Conservation (phyloP, 1,284 basidiomycete genomes). For the Anthracocystis panici-leucophaei region DNA sequence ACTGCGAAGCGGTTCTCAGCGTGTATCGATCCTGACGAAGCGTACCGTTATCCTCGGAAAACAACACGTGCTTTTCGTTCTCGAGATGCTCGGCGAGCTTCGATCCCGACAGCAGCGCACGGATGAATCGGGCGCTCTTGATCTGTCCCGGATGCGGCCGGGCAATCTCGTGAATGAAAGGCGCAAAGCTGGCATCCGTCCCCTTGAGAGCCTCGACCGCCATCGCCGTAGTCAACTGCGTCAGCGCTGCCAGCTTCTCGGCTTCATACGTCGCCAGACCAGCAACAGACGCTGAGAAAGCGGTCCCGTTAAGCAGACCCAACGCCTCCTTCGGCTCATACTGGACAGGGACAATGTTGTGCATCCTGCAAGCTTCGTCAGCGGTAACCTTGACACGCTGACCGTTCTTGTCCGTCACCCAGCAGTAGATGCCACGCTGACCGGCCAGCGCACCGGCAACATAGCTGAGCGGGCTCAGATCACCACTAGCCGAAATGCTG, state of each 20-base stretch:
- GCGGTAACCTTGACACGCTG: constrained; percentile 47
- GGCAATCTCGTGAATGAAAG: constrained; percentile 81
- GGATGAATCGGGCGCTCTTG: constrained; percentile 48
- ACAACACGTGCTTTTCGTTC: constrained; percentile 75
- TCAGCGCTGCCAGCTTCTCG: constrained; percentile 78
- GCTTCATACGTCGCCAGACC: constrained; percentile 77
- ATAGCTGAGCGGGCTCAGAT: constrained; percentile 73
- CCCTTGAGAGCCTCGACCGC: constrained; percentile 77
- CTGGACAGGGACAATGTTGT: constrained; percentile 77
- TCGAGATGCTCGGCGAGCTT: constrained; percentile 76
- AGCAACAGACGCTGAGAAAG: constrained; percentile 76
- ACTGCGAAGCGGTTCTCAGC: constrained; percentile 72
- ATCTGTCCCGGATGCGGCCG: constrained; percentile 90
- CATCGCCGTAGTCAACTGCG: constrained; percentile 84
- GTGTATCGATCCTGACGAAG: constrained; percentile 83
- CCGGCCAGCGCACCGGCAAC: constrained; percentile 74
- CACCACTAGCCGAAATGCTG: constrained; percentile 83
- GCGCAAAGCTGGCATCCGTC: constrained; percentile 55
- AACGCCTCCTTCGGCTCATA: constrained; percentile 83
- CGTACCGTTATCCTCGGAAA: constrained; percentile 78
- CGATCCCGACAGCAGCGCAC: constrained; percentile 75
- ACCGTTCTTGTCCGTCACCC: constrained; percentile 34
- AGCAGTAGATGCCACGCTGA: constrained; percentile 56
- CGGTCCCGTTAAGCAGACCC: constrained; percentile 78
- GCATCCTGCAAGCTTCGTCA: constrained; percentile 67